Percentiles rank a stretch among this genome's conserved stretches.
Conservation (phyloP, 1,284 basidiomycete genomes). For the Ceratobasidium sp. region DNA sequence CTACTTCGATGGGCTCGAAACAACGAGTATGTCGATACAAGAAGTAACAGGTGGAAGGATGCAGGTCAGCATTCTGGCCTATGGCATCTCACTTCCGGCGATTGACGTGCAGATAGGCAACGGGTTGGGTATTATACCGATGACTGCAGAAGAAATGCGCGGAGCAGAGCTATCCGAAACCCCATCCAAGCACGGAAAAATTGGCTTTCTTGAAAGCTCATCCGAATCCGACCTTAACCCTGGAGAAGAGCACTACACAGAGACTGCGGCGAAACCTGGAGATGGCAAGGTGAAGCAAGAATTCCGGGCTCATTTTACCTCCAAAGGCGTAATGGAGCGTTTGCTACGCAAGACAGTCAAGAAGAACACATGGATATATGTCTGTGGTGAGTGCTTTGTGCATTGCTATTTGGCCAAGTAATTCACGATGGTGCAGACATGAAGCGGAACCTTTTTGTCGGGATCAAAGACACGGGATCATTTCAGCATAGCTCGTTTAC, state of each 20-base stretch:
- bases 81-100: neutral
- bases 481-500: slow-evolving; percentile 79
- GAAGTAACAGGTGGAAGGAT: slow-evolving; percentile 71
- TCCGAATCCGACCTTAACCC: slow-evolving; percentile 48
- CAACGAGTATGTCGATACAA: slow-evolving; percentile 70
- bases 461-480: slow-evolving; percentile 72
- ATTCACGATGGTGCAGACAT: slow-evolving; percentile 55
- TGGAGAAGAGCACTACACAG: slow-evolving; percentile 63
- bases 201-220: slow-evolving; percentile 45
- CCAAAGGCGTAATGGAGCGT: slow-evolving; percentile 65
- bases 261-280: slow-evolving; percentile 49
- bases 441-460: slow-evolving; percentile 74
- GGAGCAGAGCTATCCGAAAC: slow-evolving; percentile 10
- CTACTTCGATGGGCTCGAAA: slow-evolving; percentile 76
- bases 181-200: slow-evolving; percentile 2
- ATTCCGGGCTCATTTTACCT: slow-evolving; percentile 62
- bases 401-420: neutral
- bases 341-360: slow-evolving; percentile 61
- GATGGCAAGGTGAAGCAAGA: slow-evolving; percentile 56
- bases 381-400: slow-evolving; percentile 59
- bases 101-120: slow-evolving; percentile 49
- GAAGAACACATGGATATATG: slow-evolving; percentile 76
- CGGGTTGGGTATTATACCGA: slow-evolving; percentile 67
- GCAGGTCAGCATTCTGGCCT: slow-evolving; percentile 51
- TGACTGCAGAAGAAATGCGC: slow-evolving; percentile 50